Evolutionary conservation across 768 basidiomycete genomes (phyloP).

Genomic region (Hysterangium stoloniferum): DNA sequence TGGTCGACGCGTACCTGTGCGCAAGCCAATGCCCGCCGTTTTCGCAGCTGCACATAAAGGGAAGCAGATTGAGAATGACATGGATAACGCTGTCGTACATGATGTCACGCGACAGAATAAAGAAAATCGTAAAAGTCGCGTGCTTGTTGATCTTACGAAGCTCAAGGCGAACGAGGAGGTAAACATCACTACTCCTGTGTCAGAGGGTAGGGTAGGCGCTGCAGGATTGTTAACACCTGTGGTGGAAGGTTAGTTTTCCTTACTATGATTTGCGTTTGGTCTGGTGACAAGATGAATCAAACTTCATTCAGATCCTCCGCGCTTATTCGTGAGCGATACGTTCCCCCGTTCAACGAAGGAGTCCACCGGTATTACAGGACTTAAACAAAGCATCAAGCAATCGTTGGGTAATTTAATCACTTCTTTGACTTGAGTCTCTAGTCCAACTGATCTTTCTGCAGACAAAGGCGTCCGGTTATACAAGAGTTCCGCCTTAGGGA

Average conservation of each 20-base stretch:
- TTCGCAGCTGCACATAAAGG: conserved; percentile 13
- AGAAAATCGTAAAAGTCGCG: conserved; percentile 5
- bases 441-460: background rate
- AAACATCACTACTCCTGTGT: background rate
- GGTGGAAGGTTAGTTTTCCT: conserved; percentile 2
- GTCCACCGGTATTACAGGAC: conserved; percentile 33
- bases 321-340: conserved; percentile 2
- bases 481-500: conserved; percentile 52
- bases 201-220: background rate
- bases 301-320: conserved; percentile 1
- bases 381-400: conserved; percentile 65
- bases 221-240: background rate
- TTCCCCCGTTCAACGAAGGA: conserved; percentile 20
- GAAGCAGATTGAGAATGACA: conserved; percentile 10
- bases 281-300: background rate
- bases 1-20: conserved; percentile 6
- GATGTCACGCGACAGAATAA: conserved; percentile 1
- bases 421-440: background rate
- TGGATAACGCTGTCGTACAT: conserved; percentile 13
- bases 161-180: conserved; percentile 18
- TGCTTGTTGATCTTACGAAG: conserved; percentile 13
- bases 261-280: background rate
- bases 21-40: conserved; percentile 29
- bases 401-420: conserved; percentile 53
- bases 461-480: conserved; percentile 54